Base-by-base conservation (phyloP, 345 rosid species). In the Camelina sativa region DNA sequence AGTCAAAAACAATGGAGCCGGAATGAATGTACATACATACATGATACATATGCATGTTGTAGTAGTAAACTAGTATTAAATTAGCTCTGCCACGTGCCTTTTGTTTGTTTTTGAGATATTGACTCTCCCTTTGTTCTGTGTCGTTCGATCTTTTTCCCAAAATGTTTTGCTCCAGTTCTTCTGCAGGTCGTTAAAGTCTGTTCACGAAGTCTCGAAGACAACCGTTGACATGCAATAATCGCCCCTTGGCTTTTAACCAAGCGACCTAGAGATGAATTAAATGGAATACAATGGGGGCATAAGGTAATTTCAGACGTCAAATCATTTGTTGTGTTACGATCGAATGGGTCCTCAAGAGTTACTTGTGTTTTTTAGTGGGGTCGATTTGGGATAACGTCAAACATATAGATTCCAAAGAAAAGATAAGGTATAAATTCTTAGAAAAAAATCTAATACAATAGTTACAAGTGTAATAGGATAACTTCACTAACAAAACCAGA, bases 361-460 rank as follows among this genome's bases (percentile, higher is more conserved):
- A 69, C 79, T 76, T 62, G 34, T 38, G 8, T 8, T 69, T 41
- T 41, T 54, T 19, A 54, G 80, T 76, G 65, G 75, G 75, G 80
- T 69, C 65, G 23, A 44, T 34, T 61, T 44, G 34, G 38, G 75
- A 76, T 69, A 69, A 46, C 65, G 57, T 69, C 70, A 62, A 76
- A 69, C 43, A 32, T 53, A 69, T 69, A 68, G 65, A 62, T 69
- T 76, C 75, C 52, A 69, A 69, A 69, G 32, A 2, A 54, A 76
- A 76, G 75, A 62, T 76, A 76, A 69, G 69, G 79, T 20, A 67
- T 67, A 13, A 13, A 59, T 75, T 75, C 78, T 47, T 58, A 25
- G 7, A 37, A 8, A 48, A 15, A 50, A 9, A 5, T 38, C 13
- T n/a, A 22, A 1, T n/a, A n/a, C n/a, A n/a, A n/a, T 32, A 35